Evolutionary conservation across 495 filamentous ascomycete species (phyloP), one percentile per base, ranked within the genome.

Genomic region (Xylaria telfairii): DNA sequence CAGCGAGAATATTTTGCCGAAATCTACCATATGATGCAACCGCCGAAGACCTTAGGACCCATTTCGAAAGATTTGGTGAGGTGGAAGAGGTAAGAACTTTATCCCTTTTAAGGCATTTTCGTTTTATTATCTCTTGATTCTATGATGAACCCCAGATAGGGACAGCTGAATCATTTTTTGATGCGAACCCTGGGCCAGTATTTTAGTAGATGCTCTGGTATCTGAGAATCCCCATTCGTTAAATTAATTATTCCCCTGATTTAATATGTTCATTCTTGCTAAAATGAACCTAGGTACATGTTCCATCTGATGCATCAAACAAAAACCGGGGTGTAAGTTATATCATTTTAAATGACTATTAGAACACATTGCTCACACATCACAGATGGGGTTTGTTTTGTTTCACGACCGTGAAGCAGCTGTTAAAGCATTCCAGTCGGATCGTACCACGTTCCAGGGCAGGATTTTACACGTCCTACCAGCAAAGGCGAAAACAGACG

Each of bases 61-160:
- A 91, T 66, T 97, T 98, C 76, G 81, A 83, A 63, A 80, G 81
- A 12, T 94, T 89, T 76, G 95, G 94, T 34, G 80, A 83, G 62
- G 80, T 97, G 51, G 90, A 94, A 86, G 96, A 98, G 91, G 96
- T 98, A 88, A 87, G 92, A 24, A 17, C 42, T n/a, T 21, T 32
- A 19, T 37, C 5, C 19, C 8, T 32, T 37, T 7, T 3, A 3
- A 3, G 7, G 39, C 64, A 71, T 69, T 61, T 69, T 68, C 47
- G 34, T 65, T 69, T 42, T 65, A 64, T 76, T 70, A 19, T 64
- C 70, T 54, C 63, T 62, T n/a, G 73, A 71, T 87, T 85, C 82
- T 77, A 86, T 95, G 95, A 98, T 98, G 95, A 98, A 91, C 81
- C 88, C 88, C 91, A 91, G 95, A 97, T 98, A 98, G 96, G 96